Evolutionary conservation across 2,329 filamentous ascomycete genomes (phyloP).

Genomic region (Phoma sp.): DNA sequence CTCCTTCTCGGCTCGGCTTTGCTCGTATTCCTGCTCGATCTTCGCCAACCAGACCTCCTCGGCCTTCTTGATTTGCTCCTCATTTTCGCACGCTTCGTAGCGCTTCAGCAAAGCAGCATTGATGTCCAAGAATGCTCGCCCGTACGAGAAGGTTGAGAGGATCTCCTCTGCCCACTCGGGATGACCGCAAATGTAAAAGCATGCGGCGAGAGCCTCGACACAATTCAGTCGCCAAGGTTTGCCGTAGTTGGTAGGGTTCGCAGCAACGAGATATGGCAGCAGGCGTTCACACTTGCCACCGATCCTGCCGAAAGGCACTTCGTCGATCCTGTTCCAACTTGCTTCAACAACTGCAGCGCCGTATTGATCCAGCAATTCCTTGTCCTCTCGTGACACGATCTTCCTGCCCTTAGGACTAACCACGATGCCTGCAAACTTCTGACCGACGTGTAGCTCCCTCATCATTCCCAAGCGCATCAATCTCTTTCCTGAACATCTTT

Average conservation of each 20-base stretch:
- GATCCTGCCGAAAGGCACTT: constrained; percentile 89
- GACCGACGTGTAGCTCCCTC: constrained; percentile 88
- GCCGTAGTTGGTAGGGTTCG: constrained; percentile 97
- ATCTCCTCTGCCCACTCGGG: constrained; percentile 88
- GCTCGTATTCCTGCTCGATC: constrained; percentile 86
- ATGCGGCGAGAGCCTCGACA: constrained; percentile 90
- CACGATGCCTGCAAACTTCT: constrained; percentile 90
- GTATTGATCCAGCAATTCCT: constrained; percentile 79
- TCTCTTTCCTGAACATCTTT: constrained; percentile 93
- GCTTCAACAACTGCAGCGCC: constrained; percentile 97
- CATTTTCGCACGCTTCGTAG: constrained; percentile 83
- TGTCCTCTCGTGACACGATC: constrained; percentile 82
- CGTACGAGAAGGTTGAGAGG: constrained; percentile 85
- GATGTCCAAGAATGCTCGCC: constrained; percentile 86
- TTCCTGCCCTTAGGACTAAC: constrained; percentile 94
- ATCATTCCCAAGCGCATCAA: constrained; percentile 92
- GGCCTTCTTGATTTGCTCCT: constrained; percentile 80
- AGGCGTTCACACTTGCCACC: constrained; percentile 87
- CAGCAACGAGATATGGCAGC: constrained; percentile 91
- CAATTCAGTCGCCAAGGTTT: constrained; percentile 95
- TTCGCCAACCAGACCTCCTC: constrained; percentile 89
- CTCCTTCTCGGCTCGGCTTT: constrained; percentile 72
- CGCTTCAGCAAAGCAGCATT: constrained; percentile 81
- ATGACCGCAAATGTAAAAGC: constrained; percentile 91
- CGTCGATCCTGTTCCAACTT: constrained; percentile 90